phyloP scores from a whole-genome alignment of 768 basidiomycete species.

The Amanita brunnescens region DNA sequence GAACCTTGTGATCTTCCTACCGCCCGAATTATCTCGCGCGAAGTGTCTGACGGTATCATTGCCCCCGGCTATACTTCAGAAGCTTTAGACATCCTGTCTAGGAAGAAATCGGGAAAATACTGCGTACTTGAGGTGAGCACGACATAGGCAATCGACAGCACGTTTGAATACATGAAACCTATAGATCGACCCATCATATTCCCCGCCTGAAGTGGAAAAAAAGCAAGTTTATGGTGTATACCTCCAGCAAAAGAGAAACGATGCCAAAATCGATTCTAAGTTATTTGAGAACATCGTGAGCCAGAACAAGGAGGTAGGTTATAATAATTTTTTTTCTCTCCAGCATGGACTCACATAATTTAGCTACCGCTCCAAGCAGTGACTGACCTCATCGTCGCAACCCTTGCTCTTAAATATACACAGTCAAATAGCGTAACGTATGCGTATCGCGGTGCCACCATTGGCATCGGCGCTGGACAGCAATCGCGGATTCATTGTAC shows the following conservation, averaged over 20 bases:
- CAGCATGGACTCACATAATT: neutral
- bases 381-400: slow-evolving; percentile 93
- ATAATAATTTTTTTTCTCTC: neutral
- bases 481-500: slow-evolving; percentile 99
- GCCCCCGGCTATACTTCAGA: slow-evolving; percentile 87
- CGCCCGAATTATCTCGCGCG: slow-evolving; percentile 94
- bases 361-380: slow-evolving; percentile 74
- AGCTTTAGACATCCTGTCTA: slow-evolving; percentile 82
- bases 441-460: slow-evolving; percentile 82
- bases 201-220: slow-evolving; percentile 75
- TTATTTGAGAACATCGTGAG: slow-evolving; percentile 88
- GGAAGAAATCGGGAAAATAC: slow-evolving; percentile 99
- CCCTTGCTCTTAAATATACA: slow-evolving; percentile 95
- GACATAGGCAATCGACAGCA: neutral
- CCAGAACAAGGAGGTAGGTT: slow-evolving; percentile 71
- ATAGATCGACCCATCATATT: slow-evolving; percentile 84
- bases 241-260: slow-evolving; percentile 86
- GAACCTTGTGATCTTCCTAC: slow-evolving; percentile 90
- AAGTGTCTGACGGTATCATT: slow-evolving; percentile 97
- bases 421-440: slow-evolving; percentile 99
- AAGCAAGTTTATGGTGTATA: slow-evolving; percentile 92
- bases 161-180: neutral
- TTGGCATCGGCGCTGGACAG: slow-evolving; percentile 96
- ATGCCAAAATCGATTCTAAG: slow-evolving; percentile 72
- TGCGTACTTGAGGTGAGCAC: slow-evolving; percentile 83